Base-by-base conservation (phyloP, 176 grass and related monocot species). In the Zea luxurians region DNA sequence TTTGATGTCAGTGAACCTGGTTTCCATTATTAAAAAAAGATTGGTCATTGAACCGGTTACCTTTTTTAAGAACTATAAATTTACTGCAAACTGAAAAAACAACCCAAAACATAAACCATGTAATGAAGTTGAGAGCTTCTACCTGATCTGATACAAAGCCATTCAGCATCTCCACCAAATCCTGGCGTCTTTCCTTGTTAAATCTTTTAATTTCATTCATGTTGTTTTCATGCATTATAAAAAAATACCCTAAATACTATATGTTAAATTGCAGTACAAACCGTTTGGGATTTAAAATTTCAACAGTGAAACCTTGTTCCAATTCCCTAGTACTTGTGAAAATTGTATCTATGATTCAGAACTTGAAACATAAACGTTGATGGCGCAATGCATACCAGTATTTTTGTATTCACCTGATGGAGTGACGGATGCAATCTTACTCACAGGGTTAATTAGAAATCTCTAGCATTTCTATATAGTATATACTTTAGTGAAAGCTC, bases 81-180 rank as follows among this genome's bases (percentile, higher is more conserved):
- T 17, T 69, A 61, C 5, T 78, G 9, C 15, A 62, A 34, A 66
- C 48, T 53, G 62, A 40, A 63, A 54, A 63, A 74, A 9, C 38
- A 78, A 61, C 41, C 11, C 46, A 76, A 35, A 68, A 49, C 71
- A 70, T 37, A 48, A 81, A 73, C 5, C 3, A 58, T 27, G 40
- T 46, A 10, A 49, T 21, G 4, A 48, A 73, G 5, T 17, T 61
- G 27, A 58, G 41, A 36, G 37, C 48, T 55, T 74, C 35, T 87
- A 96, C 93, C 93, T 97, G 82, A 79, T 85, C 85, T 67, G 70
- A 84, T 63, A 92, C 90, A 88, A 92, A 92, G 6, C 93, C 80
- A 87, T 90, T 92, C 72, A 92, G 61, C 93, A 92, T 97, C 54
- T 75, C 79, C 49, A 88, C 17, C 80, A 90, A 92, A 86, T 80